Conservation (phyloP, 73 alveolate genomes). For the Tetrahymena thermophila region DNA sequence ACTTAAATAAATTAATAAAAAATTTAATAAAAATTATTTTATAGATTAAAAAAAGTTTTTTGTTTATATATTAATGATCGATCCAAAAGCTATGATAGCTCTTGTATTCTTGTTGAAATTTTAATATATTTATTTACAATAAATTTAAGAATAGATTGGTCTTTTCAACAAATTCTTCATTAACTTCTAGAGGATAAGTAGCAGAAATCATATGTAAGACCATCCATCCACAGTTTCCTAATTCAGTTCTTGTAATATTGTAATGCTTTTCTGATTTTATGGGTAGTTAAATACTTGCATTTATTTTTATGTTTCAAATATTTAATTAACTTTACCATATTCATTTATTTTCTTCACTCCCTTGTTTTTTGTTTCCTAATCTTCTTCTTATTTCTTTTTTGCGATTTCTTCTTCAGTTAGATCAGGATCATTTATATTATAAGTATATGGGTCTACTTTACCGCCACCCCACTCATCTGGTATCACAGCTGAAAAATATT, state of each 20-base stretch:
- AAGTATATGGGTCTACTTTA: not conserved
- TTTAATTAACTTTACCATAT: not conserved
- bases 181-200: slow-evolving; percentile 23
- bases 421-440: not conserved
- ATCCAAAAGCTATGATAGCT: not conserved
- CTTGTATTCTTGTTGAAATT: not conserved
- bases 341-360: not conserved
- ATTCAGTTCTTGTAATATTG: slow-evolving; percentile 15
- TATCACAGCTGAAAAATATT: not conserved
- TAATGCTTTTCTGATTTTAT: not conserved
- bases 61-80: not conserved
- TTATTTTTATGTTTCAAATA: not conserved
- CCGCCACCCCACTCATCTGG: not conserved
- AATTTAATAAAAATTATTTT: no score
- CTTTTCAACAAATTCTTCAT: slow-evolving; percentile 19
- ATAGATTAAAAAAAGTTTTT: no score
- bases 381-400: not conserved
- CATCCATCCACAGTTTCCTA: slow-evolving; percentile 27
- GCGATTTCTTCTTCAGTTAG: not conserved
- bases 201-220: slow-evolving; percentile 44
- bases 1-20: no score
- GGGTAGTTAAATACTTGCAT: not conserved
- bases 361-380: not conserved
- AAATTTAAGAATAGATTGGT: slow-evolving; percentile 32
- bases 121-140: not conserved